Conservation (phyloP, 140 eudicot genomes). For the Bidens hawaiensis region DNA sequence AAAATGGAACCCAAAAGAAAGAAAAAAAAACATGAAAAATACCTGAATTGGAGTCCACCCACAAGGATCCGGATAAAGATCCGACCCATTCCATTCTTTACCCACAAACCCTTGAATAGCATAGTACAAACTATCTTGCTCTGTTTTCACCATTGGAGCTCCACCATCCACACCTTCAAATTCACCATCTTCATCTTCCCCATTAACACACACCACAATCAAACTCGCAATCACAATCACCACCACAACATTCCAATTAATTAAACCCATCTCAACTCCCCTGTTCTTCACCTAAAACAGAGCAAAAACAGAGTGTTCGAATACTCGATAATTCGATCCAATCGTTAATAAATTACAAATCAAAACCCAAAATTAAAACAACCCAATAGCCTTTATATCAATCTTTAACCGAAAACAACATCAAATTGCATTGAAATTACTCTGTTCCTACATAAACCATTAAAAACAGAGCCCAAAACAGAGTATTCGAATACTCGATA, state of each 20-base stretch:
- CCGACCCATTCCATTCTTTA: slow-evolving; percentile 89
- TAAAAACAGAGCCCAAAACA: neutral
- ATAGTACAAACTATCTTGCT: slow-evolving; percentile 60
- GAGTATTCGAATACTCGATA: too few relatives aligned
- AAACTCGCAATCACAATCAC: slow-evolving; percentile 24
- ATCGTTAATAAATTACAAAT: too few relatives aligned
- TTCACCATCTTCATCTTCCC: slow-evolving; percentile 40
- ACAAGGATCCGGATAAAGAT: slow-evolving; percentile 99
- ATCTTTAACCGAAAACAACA: too few relatives aligned
- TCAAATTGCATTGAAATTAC: too few relatives aligned
- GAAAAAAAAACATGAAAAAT: neutral
- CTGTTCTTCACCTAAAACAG: slow-evolving; percentile 3
- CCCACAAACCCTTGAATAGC: slow-evolving; percentile 94
- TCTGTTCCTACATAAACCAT: too few relatives aligned
- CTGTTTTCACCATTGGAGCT: slow-evolving; percentile 81
- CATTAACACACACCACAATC: slow-evolving; percentile 30
- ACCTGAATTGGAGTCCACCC: slow-evolving; percentile 99
- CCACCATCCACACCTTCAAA: slow-evolving; percentile 26
- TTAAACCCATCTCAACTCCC: slow-evolving; percentile 19
- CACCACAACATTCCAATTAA: slow-evolving; percentile 10
- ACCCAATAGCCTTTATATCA: neutral
- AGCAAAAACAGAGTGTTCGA: neutral
- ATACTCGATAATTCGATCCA: too few relatives aligned
- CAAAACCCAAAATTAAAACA: neutral
- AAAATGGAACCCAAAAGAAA: neutral